Conservation (phyloP, 1,284 basidiomycete species). For the Fomitiporia mediterranea region DNA sequence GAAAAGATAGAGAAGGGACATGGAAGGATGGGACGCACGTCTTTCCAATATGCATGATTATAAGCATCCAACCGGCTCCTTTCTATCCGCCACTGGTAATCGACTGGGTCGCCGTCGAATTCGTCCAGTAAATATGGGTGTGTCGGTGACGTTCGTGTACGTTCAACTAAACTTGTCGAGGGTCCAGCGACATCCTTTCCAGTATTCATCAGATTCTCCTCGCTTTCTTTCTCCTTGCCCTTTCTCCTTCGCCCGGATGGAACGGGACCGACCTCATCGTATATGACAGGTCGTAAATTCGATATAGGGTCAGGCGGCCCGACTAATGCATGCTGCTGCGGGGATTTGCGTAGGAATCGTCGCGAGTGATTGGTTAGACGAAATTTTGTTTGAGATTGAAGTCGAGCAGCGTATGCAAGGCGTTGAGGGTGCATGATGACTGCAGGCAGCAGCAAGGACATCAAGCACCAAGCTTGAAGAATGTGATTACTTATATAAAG, state of each 20-base stretch:
- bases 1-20: neutral
- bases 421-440: neutral
- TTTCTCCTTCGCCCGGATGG: conserved; percentile 24
- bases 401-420: neutral
- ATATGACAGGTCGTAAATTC: conserved; percentile 71
- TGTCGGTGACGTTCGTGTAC: conserved; percentile 10
- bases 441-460: neutral
- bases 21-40: conserved; percentile 44
- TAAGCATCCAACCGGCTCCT: conserved; percentile 64
- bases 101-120: conserved; percentile 44
- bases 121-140: conserved; percentile 75
- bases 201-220: neutral
- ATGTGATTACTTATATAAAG: neutral
- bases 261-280: conserved; percentile 47
- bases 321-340: conserved; percentile 35
- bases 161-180: conserved; percentile 3
- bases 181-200: too few species aligned
- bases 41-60: conserved; percentile 71
- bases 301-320: conserved; percentile 72
- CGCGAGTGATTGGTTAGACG: neutral
- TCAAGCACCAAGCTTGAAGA: too few species aligned
- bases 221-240: neutral
- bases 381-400: neutral
- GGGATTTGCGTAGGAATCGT: conserved; percentile 4
- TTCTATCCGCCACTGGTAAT: conserved; percentile 65